Evolutionary conservation across 2,329 filamentous ascomycete species (phyloP).

Genomic region (Hymenoscyphus albidus): DNA sequence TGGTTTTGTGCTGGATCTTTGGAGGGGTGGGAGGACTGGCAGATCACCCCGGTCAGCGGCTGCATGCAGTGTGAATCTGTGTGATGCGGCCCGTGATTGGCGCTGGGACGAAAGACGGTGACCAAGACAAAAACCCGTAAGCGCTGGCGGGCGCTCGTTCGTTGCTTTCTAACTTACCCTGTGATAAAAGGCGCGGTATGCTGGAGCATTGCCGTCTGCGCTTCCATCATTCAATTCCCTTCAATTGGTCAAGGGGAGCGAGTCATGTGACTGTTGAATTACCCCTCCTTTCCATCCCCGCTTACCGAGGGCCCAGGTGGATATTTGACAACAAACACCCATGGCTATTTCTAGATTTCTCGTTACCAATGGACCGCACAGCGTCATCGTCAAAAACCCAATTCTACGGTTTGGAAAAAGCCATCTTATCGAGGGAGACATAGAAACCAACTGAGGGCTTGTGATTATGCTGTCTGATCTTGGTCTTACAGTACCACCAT

Average conservation of each 20-base stretch:
- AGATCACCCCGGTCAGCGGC: constrained; percentile 19
- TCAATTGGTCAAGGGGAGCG: neutral
- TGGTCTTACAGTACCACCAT: constrained; percentile 3
- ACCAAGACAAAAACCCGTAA: neutral
- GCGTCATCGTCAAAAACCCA: neutral
- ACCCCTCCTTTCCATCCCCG: neutral
- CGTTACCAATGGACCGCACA: neutral
- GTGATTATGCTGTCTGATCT: neutral
- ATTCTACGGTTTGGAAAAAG: constrained; percentile 2
- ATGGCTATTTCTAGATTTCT: neutral
- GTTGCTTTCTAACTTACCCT: neutral
- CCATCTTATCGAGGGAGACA: neutral
- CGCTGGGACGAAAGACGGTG: neutral
- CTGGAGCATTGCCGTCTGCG: neutral
- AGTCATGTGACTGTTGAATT: neutral
- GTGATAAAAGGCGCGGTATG: neutral
- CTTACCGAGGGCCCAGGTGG: neutral
- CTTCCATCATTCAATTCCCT: neutral
- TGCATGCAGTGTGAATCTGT: constrained; percentile 18
- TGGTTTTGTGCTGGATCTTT: constrained; percentile 9
- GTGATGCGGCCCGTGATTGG: constrained; percentile 24
- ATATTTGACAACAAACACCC: neutral
- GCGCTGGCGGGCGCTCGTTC: neutral
- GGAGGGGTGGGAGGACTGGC: constrained; percentile 2
- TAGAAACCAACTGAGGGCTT: neutral